These are phyloP conservation scores for Cyberlindnera japonica DNA, from an alignment of 805 yeast species.

Conservation along the genomic window DNA sequence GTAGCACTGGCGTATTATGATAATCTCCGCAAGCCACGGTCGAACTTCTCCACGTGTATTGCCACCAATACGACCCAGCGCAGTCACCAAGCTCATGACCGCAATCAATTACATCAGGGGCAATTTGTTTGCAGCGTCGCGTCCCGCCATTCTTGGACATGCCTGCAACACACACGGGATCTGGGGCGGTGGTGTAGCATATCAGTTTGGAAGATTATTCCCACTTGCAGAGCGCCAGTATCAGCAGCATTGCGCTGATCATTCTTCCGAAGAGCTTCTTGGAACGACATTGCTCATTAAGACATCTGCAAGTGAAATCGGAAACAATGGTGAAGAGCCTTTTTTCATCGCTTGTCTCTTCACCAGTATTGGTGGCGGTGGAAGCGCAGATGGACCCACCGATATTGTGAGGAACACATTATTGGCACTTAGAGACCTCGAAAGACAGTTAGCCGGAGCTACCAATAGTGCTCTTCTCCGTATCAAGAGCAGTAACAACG, in stretches of 20 bases:
- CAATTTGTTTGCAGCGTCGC: constrained; percentile 44
- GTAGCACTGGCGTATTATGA: no score
- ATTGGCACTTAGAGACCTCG: constrained; percentile 45
- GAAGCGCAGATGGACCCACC: constrained; percentile 36
- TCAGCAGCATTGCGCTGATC: constrained; percentile 23
- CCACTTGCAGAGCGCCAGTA: constrained; percentile 57
- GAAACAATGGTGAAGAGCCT: constrained; percentile 27
- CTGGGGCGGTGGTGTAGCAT: constrained; percentile 88
- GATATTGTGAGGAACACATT: constrained; percentile 51
- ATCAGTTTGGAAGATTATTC: constrained; percentile 46
- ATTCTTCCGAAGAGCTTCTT: constrained; percentile 34
- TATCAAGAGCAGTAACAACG: constrained; percentile 3
- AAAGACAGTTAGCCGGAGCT: constrained; percentile 30
- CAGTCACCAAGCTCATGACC: constrained; percentile 1
- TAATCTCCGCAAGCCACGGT: no score
- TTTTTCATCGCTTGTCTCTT: constrained; percentile 58
- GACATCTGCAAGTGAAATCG: constrained; percentile 30
- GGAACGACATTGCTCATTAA: constrained; percentile 54
- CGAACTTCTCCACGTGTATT: background rate
- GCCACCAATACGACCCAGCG: background rate
- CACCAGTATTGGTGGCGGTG: constrained; percentile 56
- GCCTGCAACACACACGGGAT: constrained; percentile 75
- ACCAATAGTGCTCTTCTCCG: background rate
- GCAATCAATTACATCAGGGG: constrained; percentile 46
- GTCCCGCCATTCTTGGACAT: constrained; percentile 57